These are phyloP conservation scores for Cutaneotrichosporon cutaneum DNA, from an alignment of 1,284 basidiomycete species.

Conservation along the genomic window DNA sequence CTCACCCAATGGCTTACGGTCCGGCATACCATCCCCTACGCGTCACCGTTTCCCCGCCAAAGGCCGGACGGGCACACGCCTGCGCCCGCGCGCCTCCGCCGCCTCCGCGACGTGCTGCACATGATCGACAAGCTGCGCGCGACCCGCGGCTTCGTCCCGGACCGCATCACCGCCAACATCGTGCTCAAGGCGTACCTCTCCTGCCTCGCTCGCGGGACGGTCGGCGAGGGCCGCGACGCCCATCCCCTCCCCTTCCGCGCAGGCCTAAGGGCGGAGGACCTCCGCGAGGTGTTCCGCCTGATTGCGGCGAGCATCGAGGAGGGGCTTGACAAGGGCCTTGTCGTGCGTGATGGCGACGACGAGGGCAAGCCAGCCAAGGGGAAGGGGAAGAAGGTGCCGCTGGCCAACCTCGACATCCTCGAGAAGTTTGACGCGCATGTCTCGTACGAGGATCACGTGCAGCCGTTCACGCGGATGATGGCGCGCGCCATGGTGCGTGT, in stretches of 20 bases:
- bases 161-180: conserved; percentile 45
- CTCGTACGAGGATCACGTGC: conserved; percentile 29
- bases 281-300: conserved; percentile 24
- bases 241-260: conserved; percentile 5
- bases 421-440: conserved; percentile 15
- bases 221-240: conserved; percentile 11
- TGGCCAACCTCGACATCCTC: background rate
- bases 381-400: background rate
- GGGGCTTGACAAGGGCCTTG: background rate
- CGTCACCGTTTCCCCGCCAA: background rate
- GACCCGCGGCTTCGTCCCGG: conserved; percentile 40
- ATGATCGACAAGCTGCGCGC: conserved; percentile 34
- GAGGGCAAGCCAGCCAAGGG: background rate
- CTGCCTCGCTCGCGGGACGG: conserved; percentile 12
- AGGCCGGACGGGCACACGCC: conserved; percentile 3
- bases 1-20: conserved; percentile 19
- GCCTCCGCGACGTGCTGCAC: conserved; percentile 34
- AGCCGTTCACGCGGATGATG: conserved; percentile 38
- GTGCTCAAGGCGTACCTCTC: conserved; percentile 44
- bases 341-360: background rate
- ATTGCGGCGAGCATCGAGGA: conserved; percentile 18
- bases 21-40: conserved; percentile 15
- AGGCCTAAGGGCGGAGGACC: conserved; percentile 10
- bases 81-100: conserved; percentile 23
- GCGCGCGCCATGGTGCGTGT: conserved; percentile 27